phyloP scores from a whole-genome alignment of 1,139 yeast species.

The Pichia sp. region DNA sequence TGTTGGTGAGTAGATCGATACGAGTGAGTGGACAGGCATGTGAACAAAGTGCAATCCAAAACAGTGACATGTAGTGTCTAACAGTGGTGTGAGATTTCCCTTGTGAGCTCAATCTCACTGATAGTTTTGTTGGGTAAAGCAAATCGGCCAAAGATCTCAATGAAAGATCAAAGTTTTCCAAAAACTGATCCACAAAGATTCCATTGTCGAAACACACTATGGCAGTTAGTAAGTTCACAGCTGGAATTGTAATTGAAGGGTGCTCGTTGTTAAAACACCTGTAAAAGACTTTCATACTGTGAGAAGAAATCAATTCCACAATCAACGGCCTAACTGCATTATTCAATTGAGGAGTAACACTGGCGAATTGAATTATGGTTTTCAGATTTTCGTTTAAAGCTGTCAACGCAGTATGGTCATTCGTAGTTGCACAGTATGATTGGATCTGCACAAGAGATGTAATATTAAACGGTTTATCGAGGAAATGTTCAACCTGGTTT shows the following conservation, averaged over 20 bases:
- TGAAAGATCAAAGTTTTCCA: constrained; percentile 65
- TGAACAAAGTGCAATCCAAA: constrained; percentile 54
- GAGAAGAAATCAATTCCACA: constrained; percentile 47
- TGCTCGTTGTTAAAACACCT: constrained; percentile 60
- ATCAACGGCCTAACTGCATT: constrained; percentile 40
- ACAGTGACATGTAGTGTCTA: constrained; percentile 54
- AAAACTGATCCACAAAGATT: constrained; percentile 49
- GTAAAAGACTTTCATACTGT: constrained; percentile 60
- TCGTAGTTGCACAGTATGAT: constrained; percentile 62
- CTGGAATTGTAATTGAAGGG: constrained; percentile 59
- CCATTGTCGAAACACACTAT: constrained; percentile 50
- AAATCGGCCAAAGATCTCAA: constrained; percentile 60
- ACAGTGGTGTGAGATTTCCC: constrained; percentile 40
- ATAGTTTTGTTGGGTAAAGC: constrained; percentile 49
- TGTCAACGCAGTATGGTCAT: constrained; percentile 51
- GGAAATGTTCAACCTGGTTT: constrained; percentile 16
- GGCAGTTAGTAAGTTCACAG: constrained; percentile 50
- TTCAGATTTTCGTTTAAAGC: constrained; percentile 38
- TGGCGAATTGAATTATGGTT: constrained; percentile 30
- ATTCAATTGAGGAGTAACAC: constrained; percentile 22
- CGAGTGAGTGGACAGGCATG: constrained; percentile 50
- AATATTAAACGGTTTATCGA: constrained; percentile 21
- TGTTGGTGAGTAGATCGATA: constrained; percentile 57
- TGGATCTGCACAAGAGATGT: constrained; percentile 47
- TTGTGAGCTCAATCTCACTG: constrained; percentile 35